Conservation (phyloP, 495 filamentous ascomycete species). For the Copromyces sp. region DNA sequence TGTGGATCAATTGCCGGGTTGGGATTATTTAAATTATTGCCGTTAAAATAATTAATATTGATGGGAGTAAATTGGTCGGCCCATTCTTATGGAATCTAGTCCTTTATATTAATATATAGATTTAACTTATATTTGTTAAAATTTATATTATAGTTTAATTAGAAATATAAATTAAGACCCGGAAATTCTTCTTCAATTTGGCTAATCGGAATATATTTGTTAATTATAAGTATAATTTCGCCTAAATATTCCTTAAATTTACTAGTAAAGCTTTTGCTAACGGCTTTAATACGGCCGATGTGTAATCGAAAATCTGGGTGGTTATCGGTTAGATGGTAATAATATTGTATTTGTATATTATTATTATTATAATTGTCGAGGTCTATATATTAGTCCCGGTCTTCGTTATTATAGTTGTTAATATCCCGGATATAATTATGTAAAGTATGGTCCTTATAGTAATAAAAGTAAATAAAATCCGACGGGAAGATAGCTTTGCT, state of each 20-base stretch:
- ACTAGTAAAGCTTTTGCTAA: no score
- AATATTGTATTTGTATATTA: no score
- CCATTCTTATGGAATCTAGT: background rate
- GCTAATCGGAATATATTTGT: background rate
- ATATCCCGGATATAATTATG: no score
- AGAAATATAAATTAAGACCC: background rate
- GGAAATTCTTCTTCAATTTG: background rate
- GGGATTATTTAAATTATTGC: background rate
- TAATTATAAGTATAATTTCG: background rate
- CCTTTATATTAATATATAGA: background rate
- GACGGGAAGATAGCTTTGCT: background rate
- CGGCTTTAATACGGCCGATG: no score
- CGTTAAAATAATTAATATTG: rapidly evolving
- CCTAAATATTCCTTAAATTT: no score
- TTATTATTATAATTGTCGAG: no score
- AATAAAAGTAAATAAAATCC: background rate
- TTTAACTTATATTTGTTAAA: background rate
- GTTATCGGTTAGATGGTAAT: no score
- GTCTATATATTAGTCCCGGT: no score
- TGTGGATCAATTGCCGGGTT: background rate
- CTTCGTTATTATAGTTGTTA: no score
- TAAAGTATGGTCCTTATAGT: no score
- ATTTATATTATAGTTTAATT: background rate
- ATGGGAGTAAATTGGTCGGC: background rate
- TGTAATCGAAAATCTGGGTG: no score